A percentile compares a stretch with the other conserved stretches of the same genome.
Evolutionary conservation across 768 basidiomycete species (phyloP).

Genomic region (Tricholomella constricta): DNA sequence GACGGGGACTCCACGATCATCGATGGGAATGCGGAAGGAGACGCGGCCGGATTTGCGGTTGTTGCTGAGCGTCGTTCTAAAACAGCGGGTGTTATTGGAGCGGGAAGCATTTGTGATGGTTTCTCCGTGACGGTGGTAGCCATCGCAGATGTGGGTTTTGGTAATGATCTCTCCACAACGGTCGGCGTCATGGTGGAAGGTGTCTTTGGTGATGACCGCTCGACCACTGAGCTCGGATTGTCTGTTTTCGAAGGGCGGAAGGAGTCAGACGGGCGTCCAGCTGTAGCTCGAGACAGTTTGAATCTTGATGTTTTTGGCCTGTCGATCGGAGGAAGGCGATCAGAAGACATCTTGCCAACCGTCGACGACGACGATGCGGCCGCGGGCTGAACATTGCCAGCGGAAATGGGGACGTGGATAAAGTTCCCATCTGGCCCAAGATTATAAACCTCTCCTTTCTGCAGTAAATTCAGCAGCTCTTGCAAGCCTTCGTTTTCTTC

Average conservation of each 20-base stretch:
- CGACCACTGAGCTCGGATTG: slow-evolving; percentile 29
- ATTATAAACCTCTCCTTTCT: slow-evolving; percentile 54
- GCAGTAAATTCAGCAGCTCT: slow-evolving; percentile 53
- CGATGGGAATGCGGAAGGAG: slow-evolving; percentile 23
- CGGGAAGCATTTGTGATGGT: slow-evolving; percentile 35
- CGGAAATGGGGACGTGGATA: slow-evolving; percentile 22
- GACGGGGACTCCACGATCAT: slow-evolving; percentile 43
- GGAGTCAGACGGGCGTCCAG: slow-evolving; percentile 24
- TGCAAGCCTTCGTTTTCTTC: slow-evolving; percentile 50
- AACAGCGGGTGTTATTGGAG: slow-evolving; percentile 4
- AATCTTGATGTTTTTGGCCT: slow-evolving; percentile 51
- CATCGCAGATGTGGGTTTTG: slow-evolving; percentile 25
- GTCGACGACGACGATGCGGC: slow-evolving; percentile 5
- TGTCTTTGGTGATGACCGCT: slow-evolving; percentile 39
- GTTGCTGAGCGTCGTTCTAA: slow-evolving; percentile 7
- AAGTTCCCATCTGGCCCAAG: slow-evolving; percentile 47
- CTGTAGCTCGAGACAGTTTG: slow-evolving; percentile 41
- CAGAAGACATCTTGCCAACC: slow-evolving; percentile 6
- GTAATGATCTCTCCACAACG: slow-evolving; percentile 24
- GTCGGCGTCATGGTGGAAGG: slow-evolving; percentile 5
- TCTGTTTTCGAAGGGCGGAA: slow-evolving; percentile 15
- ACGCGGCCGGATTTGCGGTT: not conserved
- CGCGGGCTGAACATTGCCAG: not conserved
- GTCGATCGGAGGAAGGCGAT: slow-evolving; percentile 30
- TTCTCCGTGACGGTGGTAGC: slow-evolving; percentile 19